Evolutionary conservation across 2,329 filamentous ascomycete genomes (phyloP), one percentile per base, ranked within the genome.

Genomic region (Phaeosphaeria sp.): DNA sequence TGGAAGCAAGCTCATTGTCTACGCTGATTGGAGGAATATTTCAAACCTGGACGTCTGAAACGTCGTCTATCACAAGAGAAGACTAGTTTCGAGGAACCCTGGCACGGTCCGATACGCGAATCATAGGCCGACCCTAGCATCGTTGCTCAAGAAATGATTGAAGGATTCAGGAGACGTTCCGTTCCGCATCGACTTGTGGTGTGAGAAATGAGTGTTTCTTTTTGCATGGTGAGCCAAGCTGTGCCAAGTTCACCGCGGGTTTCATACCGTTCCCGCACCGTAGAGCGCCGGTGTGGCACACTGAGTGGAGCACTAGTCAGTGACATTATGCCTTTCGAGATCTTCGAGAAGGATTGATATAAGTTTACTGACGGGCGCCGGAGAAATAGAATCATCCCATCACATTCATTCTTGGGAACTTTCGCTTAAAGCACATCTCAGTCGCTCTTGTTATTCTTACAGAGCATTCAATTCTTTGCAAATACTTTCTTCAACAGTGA

Each of bases 391-490:
- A 46, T 39, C 59, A 64, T 57, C 61, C 50, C 50, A 62, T 58
- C 56, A 55, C 57, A 59, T 60, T 58, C 49, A 59, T 61, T 54
- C 66, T 64, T 59, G 20, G n/a, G 7, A 43, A 2, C 41, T 20
- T 43, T 64, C 64, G 64, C 67, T 70, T 70, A 59, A 65, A 61
- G 65, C 65, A 36, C 30, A 67, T 59, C 61, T 64, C n/a, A n/a
- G n/a, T n/a, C n/a, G n/a, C 61, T 59, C 59, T 66, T 55, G 23
- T 56, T 62, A 54, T 52, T 27, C 55, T 65, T 59, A 43, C 11
- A 50, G 33, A 54, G 41, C 47, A 46, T 61, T 64, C 56, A 50
- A 55, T 70, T 69, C 67, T 61, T 47, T 57, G 56, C 59, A 65
- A 47, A 62, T 63, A 66, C 58, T 63, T 67, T 56, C 30, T 36